A percentile compares a stretch with the other conserved stretches of the same genome.
Evolutionary conservation across 1,284 basidiomycete species (phyloP).

Genomic region (Trametes pubescens): DNA sequence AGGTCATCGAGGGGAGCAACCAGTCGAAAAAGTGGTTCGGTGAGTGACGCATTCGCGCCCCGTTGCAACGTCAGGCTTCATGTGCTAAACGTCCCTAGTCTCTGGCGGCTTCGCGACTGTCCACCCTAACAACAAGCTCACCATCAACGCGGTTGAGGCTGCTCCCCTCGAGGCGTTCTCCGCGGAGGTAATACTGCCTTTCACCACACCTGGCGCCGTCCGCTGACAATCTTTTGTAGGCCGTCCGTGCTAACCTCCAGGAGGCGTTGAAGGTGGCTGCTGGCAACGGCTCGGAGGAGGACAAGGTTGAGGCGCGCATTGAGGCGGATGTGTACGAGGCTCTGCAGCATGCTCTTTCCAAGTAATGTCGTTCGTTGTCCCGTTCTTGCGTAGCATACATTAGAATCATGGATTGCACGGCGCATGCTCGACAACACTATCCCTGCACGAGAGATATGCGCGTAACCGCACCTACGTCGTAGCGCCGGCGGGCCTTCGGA

Average conservation of each 20-base stretch:
- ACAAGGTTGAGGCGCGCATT: constrained; percentile 94
- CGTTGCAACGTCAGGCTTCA: background rate
- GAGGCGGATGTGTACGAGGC: constrained; percentile 98
- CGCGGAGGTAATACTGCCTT: constrained; percentile 63
- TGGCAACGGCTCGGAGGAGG: constrained; percentile 89
- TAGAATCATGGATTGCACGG: constrained; percentile 13
- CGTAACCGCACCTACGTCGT: too few species aligned
- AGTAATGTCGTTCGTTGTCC: constrained; percentile 48
- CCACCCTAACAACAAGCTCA: constrained; percentile 96
- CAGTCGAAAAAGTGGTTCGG: constrained; percentile 95
- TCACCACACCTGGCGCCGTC: background rate
- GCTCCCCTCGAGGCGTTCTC: constrained; percentile 94
- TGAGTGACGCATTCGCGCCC: constrained; percentile 51
- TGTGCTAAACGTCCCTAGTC: constrained; percentile 59
- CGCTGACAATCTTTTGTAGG: constrained; percentile 55
- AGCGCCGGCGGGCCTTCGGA: background rate
- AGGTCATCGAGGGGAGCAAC: constrained; percentile 86
- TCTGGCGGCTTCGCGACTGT: constrained; percentile 98
- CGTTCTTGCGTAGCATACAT: constrained; percentile 27
- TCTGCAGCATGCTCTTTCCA: constrained; percentile 85
- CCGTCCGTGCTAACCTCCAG: constrained; percentile 87
- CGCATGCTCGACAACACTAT: background rate
- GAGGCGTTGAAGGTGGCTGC: constrained; percentile 88
- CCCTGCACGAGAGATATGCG: background rate
- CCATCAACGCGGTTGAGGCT: constrained; percentile 97